Percentiles rank a stretch among this genome's conserved stretches.
Conservation (phyloP, 1,284 basidiomycete species). For the Xerocomus amazonicus region DNA sequence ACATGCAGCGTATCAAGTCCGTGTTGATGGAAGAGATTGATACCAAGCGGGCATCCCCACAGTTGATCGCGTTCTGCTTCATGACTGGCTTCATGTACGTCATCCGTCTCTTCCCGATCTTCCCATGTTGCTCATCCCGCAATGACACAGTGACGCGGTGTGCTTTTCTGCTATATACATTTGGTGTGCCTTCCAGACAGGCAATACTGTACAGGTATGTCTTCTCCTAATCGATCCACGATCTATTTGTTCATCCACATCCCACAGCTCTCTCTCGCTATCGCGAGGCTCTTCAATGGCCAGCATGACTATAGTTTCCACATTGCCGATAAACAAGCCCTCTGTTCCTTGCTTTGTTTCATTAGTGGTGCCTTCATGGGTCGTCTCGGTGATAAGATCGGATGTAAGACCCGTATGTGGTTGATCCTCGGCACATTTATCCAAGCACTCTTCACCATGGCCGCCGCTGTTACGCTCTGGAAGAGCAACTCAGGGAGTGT, state of each 20-base stretch:
- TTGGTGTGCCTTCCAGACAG: conserved; percentile 87
- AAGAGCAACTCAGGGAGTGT: conserved; percentile 55
- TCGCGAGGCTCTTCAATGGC: conserved; percentile 64
- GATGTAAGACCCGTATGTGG: conserved; percentile 72
- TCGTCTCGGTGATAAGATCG: conserved; percentile 67
- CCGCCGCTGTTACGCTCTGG: conserved; percentile 64
- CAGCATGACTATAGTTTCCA: conserved; percentile 60
- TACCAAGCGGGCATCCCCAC: conserved; percentile 50
- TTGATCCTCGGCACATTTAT: conserved; percentile 66
- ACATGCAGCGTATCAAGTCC: conserved; percentile 13
- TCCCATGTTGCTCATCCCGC: background rate
- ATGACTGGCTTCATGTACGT: conserved; percentile 82
- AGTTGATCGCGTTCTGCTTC: conserved; percentile 75
- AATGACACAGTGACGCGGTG: conserved; percentile 53
- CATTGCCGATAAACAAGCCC: conserved; percentile 76
- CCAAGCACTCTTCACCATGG: conserved; percentile 74
- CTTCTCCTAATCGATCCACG: conserved; percentile 9
- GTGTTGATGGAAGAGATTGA: conserved; percentile 57
- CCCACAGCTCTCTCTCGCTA: conserved; percentile 54
- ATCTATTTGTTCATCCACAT: conserved; percentile 14
- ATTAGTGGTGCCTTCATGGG: conserved; percentile 69
- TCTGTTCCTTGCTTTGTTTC: conserved; percentile 74
- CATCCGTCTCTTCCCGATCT: background rate
- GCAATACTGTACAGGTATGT: conserved; percentile 63
- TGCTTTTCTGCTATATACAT: conserved; percentile 80